Percentiles rank a stretch among this genome's conserved stretches.
Conservation (phyloP, 768 basidiomycete genomes). For the Paxillus involutus region DNA sequence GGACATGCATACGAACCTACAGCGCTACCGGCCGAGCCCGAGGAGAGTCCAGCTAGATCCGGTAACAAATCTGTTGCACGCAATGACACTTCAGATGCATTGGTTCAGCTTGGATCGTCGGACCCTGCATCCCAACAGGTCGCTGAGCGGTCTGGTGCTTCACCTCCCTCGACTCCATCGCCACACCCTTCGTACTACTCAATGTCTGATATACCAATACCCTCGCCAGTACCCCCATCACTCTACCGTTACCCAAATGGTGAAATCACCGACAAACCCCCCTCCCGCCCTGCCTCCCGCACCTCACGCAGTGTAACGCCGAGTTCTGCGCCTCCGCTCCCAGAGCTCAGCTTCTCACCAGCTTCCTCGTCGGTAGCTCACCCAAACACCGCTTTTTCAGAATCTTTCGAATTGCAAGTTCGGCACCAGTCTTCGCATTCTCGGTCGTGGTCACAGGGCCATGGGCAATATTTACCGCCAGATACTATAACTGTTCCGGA, state of each 20-base stretch:
- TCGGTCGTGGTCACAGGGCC: constrained; percentile 9
- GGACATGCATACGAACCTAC: constrained; percentile 49
- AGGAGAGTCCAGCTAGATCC: constrained; percentile 8
- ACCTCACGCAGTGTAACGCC: constrained; percentile 11
- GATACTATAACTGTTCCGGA: not conserved
- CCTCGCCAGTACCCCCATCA: constrained; percentile 59
- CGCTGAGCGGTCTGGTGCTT: constrained; percentile 35
- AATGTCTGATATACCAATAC: constrained; percentile 44
- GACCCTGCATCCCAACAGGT: constrained; percentile 5
- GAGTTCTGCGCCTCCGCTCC: constrained; percentile 6
- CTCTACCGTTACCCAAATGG: constrained; percentile 46
- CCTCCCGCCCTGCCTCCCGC: constrained; percentile 28
- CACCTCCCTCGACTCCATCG: constrained; percentile 43
- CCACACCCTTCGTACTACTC: constrained; percentile 63
- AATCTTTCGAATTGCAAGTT: constrained; percentile 41
- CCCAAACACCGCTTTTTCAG: constrained; percentile 8
- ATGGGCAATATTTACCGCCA: not conserved
- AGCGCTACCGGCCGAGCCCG: constrained; percentile 27
- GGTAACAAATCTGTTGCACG: not conserved
- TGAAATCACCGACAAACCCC: constrained; percentile 41
- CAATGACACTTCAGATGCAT: constrained; percentile 1
- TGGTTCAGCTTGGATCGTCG: constrained; percentile 13
- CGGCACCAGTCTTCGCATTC: constrained; percentile 22
- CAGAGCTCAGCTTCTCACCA: constrained; percentile 1
- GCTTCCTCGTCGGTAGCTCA: constrained; percentile 2